These are phyloP conservation scores for Pythium oligandrum DNA, from an alignment of 352 stramenopile species.

Conservation along the genomic window DNA sequence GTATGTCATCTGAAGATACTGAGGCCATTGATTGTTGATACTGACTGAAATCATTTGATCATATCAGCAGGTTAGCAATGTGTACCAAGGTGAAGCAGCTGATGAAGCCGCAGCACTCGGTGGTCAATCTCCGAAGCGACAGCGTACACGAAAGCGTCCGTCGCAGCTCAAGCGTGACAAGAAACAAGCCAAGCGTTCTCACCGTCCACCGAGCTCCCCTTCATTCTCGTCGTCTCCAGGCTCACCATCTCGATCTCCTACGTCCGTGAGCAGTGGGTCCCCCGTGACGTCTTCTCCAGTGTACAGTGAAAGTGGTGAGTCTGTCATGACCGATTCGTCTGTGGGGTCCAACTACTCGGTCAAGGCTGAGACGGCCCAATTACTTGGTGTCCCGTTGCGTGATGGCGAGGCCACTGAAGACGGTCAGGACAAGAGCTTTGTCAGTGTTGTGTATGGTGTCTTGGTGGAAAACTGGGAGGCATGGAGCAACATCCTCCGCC, in stretches of 20 bases:
- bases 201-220: conserved; percentile 58
- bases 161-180: conserved; percentile 78
- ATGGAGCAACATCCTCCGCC: conserved; percentile 76
- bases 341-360: conserved; percentile 76
- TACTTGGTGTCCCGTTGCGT: conserved; percentile 73
- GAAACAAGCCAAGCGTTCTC: conserved; percentile 65
- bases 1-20: conserved; percentile 10
- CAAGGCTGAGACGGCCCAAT: conserved; percentile 68
- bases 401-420: conserved; percentile 54
- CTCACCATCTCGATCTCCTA: conserved; percentile 61
- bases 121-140: conserved; percentile 71
- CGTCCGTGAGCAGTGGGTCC: conserved; percentile 41
- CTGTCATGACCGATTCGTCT: conserved; percentile 46
- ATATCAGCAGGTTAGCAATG: conserved; percentile 61
- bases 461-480: conserved; percentile 82
- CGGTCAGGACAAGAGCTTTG: conserved; percentile 50
- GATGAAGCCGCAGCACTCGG: conserved; percentile 78
- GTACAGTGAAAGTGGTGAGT: conserved; percentile 58
- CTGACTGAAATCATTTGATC: conserved; percentile 2
- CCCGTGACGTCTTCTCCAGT: conserved; percentile 54
- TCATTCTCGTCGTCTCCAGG: conserved; percentile 69
- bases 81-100: conserved; percentile 80
- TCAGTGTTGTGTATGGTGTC: conserved; percentile 62
- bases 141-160: conserved; percentile 80
- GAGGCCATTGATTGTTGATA: neutral